Percentiles rank a stretch among this genome's conserved stretches.
phyloP scores from a whole-genome alignment of 2,329 filamentous ascomycete genomes.

The Aschersonia sp. region DNA sequence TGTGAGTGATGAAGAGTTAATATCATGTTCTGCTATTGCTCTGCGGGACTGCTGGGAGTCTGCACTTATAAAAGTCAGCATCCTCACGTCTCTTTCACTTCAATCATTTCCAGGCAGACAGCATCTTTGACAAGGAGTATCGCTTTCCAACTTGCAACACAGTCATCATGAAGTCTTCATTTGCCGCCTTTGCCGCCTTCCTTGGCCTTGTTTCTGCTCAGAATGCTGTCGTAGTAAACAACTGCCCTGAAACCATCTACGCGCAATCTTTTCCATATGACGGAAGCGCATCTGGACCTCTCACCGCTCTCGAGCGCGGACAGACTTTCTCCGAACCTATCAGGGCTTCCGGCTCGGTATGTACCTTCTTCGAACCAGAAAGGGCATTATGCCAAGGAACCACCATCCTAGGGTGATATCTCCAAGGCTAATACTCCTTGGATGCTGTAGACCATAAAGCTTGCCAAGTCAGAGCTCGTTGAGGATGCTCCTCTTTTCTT shows the following conservation, averaged over 20 bases:
- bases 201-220: slow-evolving; percentile 18
- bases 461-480: slow-evolving; percentile 22
- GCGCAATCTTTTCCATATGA: slow-evolving; percentile 23
- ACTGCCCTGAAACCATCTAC: slow-evolving; percentile 17
- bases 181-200: slow-evolving; percentile 15
- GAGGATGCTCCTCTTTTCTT: slow-evolving; percentile 21
- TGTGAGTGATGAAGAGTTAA: background rate
- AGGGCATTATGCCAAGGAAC: too few relatives aligned
- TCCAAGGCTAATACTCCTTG: background rate
- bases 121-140: too few relatives aligned
- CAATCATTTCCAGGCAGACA: too few relatives aligned
- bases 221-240: slow-evolving; percentile 21
- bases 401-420: too few relatives aligned
- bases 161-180: slow-evolving; percentile 15
- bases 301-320: slow-evolving; percentile 18
- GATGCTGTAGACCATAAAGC: slow-evolving; percentile 21
- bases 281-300: slow-evolving; percentile 14
- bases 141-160: too few relatives aligned
- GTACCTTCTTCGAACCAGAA: too few relatives aligned
- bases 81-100: too few relatives aligned
- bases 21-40: too few relatives aligned
- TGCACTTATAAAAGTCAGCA: too few relatives aligned
- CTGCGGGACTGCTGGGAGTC: too few relatives aligned
- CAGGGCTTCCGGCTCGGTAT: slow-evolving; percentile 19
- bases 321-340: slow-evolving; percentile 21